Evolutionary conservation across 768 basidiomycete genomes (phyloP).

Genomic region (Podaxis sp.): DNA sequence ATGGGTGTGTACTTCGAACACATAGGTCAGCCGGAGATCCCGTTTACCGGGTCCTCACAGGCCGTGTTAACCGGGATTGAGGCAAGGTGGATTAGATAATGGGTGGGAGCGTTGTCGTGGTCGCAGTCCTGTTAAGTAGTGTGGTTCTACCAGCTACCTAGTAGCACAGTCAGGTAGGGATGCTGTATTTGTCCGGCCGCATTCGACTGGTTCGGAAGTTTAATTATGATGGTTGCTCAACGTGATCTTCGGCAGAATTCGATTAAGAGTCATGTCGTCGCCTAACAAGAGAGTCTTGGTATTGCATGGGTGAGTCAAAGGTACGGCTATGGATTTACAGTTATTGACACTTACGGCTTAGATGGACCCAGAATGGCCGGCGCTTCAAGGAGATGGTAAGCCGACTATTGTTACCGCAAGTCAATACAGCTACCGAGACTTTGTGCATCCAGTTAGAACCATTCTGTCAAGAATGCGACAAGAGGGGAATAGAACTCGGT

Average conservation of each 20-base stretch:
- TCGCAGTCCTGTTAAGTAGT: background rate
- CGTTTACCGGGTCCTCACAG: background rate
- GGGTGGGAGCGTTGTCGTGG: background rate
- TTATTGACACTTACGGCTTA: background rate
- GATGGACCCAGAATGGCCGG: conserved; percentile 10
- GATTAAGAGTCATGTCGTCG: background rate
- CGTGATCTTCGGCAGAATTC: background rate
- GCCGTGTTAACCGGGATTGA: background rate
- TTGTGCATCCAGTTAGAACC: conserved; percentile 2
- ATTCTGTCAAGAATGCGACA: conserved; percentile 10
- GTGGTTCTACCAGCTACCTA: background rate
- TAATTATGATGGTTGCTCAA: background rate
- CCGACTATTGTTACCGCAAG: background rate
- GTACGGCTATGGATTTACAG: background rate
- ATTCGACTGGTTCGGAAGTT: background rate
- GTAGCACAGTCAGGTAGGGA: background rate
- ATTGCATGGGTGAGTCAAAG: conserved; percentile 9
- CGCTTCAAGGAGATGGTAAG: conserved; percentile 6
- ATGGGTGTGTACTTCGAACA: background rate
- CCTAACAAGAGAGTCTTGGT: conserved; percentile 10
- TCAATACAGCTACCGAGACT: background rate
- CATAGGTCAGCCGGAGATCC: background rate
- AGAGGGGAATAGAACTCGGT: conserved; percentile 11
- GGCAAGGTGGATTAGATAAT: background rate
- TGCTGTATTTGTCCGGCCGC: background rate